phyloP scores from a whole-genome alignment of 2,329 filamentous ascomycete species.

The Ophiostoma populinum region DNA sequence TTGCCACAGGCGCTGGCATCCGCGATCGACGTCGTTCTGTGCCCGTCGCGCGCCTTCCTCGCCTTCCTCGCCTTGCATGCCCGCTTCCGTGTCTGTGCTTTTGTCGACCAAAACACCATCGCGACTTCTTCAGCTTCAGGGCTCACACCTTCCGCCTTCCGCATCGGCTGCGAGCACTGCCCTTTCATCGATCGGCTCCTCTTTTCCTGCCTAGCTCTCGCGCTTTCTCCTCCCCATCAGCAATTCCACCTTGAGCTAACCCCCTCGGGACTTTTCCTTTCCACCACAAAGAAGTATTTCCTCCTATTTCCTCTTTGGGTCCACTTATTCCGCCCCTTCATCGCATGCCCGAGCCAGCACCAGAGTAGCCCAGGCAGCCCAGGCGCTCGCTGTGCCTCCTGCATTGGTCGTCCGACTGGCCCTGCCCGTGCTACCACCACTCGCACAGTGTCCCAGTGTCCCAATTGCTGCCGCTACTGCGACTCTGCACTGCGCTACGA shows the following conservation, averaged over 20 bases:
- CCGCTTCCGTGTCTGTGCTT: neutral
- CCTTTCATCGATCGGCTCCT: too few relatives aligned
- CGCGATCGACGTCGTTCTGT: conserved; percentile 1
- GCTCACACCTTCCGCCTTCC: too few relatives aligned
- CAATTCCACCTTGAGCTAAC: too few relatives aligned
- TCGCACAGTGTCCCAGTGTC: neutral
- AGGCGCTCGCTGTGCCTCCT: neutral
- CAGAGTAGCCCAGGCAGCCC: too few relatives aligned
- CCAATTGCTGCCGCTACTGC: neutral
- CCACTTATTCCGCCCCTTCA: conserved; percentile 6
- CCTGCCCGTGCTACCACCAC: too few relatives aligned
- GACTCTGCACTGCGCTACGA: conserved; percentile 1
- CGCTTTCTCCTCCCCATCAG: neutral
- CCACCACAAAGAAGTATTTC: neutral
- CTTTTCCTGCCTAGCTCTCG: too few relatives aligned
- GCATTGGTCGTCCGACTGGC: too few relatives aligned
- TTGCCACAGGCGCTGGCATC: neutral
- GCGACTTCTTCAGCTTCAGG: too few relatives aligned
- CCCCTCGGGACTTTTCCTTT: conserved; percentile 1
- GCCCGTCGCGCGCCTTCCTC: neutral
- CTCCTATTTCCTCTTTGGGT: conserved; percentile 5
- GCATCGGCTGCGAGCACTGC: too few relatives aligned
- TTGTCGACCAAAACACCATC: too few relatives aligned
- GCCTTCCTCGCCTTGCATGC: neutral
- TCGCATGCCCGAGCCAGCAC: conserved; percentile 4